Evolutionary conservation across 441 rosid species (phyloP).

Genomic region (Adansonia madagascariensis): DNA sequence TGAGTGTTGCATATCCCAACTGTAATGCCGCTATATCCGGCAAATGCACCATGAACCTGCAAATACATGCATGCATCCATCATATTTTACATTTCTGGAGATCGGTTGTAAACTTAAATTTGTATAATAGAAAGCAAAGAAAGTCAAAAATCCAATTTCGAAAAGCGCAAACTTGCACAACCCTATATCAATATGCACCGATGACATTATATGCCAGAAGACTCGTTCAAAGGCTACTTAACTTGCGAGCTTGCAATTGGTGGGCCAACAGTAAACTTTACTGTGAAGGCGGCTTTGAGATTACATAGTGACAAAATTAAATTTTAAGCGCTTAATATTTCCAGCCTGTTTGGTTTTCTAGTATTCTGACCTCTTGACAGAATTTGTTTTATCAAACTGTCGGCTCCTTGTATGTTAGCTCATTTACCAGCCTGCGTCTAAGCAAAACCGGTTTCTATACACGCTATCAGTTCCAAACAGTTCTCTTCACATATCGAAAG

Average conservation of each 20-base stretch:
- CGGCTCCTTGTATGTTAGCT: neutral
- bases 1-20: slow-evolving; percentile 92
- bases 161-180: neutral
- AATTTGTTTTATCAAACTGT: neutral
- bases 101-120: neutral
- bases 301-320: neutral
- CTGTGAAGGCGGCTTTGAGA: neutral
- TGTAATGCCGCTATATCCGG: slow-evolving; percentile 92
- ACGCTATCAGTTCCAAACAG: neutral
- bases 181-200: neutral
- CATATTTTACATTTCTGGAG: neutral
- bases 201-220: neutral
- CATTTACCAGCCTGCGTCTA: neutral
- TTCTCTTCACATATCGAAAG: neutral
- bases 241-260: neutral
- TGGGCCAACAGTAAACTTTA: neutral
- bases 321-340: neutral
- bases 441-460: neutral
- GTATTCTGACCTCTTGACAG: neutral
- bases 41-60: slow-evolving; percentile 98
- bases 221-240: neutral
- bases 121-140: neutral
- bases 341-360: neutral
- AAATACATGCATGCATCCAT: slow-evolving; percentile 13
- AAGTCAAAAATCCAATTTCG: neutral